phyloP scores from a whole-genome alignment of 805 yeast species.

The Candida sphagnicola region DNA sequence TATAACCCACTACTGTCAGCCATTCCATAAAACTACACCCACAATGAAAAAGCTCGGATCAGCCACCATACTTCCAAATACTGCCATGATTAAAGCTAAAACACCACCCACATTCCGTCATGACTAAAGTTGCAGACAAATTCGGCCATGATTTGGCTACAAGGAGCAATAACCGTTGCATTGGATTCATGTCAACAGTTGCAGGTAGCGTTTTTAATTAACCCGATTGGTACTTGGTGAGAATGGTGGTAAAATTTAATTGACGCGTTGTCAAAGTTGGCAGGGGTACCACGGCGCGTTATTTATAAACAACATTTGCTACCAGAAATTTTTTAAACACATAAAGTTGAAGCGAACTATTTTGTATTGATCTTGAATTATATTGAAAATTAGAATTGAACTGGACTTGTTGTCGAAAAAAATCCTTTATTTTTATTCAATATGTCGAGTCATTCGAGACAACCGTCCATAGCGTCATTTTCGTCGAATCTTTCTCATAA shows the following conservation, averaged over 20 bases:
- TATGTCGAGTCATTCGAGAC: slow-evolving; percentile 49
- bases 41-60: too few species aligned
- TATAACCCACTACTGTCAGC: too few species aligned
- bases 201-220: too few species aligned
- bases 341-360: background rate
- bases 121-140: too few species aligned
- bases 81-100: too few species aligned
- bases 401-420: background rate
- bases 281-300: slow-evolving; percentile 1
- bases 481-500: slow-evolving; percentile 34
- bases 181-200: too few species aligned
- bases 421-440: background rate
- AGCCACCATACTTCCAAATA: too few species aligned
- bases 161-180: too few species aligned
- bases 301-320: background rate
- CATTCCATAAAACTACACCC: too few species aligned
- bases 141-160: too few species aligned
- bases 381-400: background rate
- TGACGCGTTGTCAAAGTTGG: background rate
- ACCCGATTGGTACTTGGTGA: background rate
- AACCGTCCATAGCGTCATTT: slow-evolving; percentile 57
- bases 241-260: background rate
- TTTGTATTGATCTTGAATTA: background rate
- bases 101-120: too few species aligned
- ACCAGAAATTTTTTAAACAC: background rate